Percentiles rank a stretch among this genome's conserved stretches.
Evolutionary conservation across 208 protist species (phyloP).

Genomic region (Zelonia costaricensis): DNA sequence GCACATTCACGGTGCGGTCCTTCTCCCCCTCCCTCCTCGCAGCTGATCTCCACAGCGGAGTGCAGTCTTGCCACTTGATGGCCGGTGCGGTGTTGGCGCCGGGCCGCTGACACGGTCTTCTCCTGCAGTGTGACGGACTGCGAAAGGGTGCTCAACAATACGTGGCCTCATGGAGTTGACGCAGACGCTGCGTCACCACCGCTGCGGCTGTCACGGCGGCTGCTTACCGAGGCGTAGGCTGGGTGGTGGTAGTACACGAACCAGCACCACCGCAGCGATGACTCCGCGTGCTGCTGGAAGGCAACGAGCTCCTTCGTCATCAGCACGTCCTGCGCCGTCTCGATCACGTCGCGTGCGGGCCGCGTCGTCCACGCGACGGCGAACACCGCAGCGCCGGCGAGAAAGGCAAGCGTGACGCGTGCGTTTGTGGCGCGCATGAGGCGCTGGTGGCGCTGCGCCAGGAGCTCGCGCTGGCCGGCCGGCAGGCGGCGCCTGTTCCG

Average conservation of each 20-base stretch:
- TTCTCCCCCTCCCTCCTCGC: no score
- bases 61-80: no score
- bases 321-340: slow-evolving; percentile 58
- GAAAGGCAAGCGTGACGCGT: slow-evolving; percentile 54
- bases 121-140: no score
- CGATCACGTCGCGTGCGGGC: slow-evolving; percentile 49
- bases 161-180: no score
- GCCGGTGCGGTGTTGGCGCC: no score
- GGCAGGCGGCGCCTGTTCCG: slow-evolving; percentile 40
- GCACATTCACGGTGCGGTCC: no score
- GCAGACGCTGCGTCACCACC: background rate
- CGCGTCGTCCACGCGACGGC: slow-evolving; percentile 44
- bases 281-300: slow-evolving; percentile 68
- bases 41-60: no score
- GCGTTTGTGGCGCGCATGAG: slow-evolving; percentile 77
- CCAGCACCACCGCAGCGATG: slow-evolving; percentile 76
- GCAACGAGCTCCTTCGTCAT: slow-evolving; percentile 46
- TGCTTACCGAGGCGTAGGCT: slow-evolving; percentile 37
- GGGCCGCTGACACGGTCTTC: no score
- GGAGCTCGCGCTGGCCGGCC: slow-evolving; percentile 42
- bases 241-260: slow-evolving; percentile 88
- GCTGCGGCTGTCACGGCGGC: background rate
- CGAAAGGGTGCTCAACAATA: no score
- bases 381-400: slow-evolving; percentile 45
- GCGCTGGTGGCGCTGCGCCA: slow-evolving; percentile 64